A percentile compares a stretch with the other conserved stretches of the same genome.
Conservation (phyloP, 129 eudicot genomes). For the Calendula officinalis region DNA sequence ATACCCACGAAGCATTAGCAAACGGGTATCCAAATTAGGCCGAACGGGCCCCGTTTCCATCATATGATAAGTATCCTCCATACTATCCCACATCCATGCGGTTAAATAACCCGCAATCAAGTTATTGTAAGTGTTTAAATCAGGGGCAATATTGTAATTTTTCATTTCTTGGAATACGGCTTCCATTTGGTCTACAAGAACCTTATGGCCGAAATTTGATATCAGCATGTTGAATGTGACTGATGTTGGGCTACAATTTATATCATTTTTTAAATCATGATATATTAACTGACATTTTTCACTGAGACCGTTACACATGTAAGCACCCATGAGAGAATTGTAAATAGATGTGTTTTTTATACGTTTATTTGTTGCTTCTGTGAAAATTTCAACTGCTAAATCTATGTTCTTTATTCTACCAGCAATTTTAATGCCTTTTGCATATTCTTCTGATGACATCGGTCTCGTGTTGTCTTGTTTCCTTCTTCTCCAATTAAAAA, state of each 20-base stretch:
- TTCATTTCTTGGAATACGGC: conserved; percentile 40
- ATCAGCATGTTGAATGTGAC: conserved; percentile 79
- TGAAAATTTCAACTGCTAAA: conserved; percentile 68
- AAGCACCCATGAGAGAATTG: conserved; percentile 76
- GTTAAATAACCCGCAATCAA: conserved; percentile 72
- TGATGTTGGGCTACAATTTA: conserved; percentile 51
- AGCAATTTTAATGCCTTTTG: conserved; percentile 64
- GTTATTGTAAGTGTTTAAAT: conserved; percentile 54
- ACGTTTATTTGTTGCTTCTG: conserved; percentile 55
- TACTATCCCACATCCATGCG: conserved; percentile 93
- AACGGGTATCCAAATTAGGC: conserved; percentile 52
- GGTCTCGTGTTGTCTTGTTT: conserved; percentile 37
- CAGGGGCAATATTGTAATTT: conserved; percentile 40
- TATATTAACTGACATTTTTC: conserved; percentile 58
- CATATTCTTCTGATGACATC: conserved; percentile 71
- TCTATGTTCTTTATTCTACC: conserved; percentile 60
- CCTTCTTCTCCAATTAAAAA: conserved; percentile 75
- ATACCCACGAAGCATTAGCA: conserved; percentile 90
- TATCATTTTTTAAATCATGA: conserved; percentile 56
- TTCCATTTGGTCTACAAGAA: conserved; percentile 77
- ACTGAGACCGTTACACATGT: conserved; percentile 43
- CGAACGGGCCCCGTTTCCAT: conserved; percentile 36
- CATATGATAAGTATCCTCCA: conserved; percentile 60
- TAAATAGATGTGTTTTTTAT: conserved; percentile 41
- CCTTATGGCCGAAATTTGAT: conserved; percentile 55